Evolutionary conservation across 352 stramenopile genomes (phyloP).

Genomic region (Salisapilia sapeloensis): DNA sequence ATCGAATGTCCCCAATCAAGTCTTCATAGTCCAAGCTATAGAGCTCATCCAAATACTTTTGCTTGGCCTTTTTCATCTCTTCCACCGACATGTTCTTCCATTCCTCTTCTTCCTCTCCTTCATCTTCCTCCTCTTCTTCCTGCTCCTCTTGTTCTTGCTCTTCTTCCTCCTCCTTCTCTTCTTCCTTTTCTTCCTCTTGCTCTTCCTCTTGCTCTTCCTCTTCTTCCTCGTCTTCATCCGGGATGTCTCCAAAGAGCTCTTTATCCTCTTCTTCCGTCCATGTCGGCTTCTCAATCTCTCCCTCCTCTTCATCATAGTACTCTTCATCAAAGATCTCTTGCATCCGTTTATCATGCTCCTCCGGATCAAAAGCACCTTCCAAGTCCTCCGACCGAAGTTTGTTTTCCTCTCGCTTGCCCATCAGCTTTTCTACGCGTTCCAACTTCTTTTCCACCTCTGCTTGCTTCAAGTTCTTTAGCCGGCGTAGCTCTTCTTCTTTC

Average conservation of each 20-base stretch:
- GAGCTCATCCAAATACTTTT: slow-evolving; percentile 92
- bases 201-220: slow-evolving; percentile 16
- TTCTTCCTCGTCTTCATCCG: slow-evolving; percentile 28
- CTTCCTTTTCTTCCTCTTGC: slow-evolving; percentile 10
- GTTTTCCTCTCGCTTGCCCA: slow-evolving; percentile 41
- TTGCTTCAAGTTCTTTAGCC: slow-evolving; percentile 97
- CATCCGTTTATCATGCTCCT: slow-evolving; percentile 95
- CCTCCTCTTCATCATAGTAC: slow-evolving; percentile 86
- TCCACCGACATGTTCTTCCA: slow-evolving; percentile 27
- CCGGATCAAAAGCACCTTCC: slow-evolving; percentile 93
- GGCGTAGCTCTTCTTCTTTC: slow-evolving; percentile 93
- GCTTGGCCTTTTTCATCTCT: slow-evolving; percentile 66
- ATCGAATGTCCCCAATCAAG: slow-evolving; percentile 94
- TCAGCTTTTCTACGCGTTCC: slow-evolving; percentile 79
- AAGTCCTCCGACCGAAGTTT: slow-evolving; percentile 45
- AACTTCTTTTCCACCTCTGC: slow-evolving; percentile 91
- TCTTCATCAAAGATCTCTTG: slow-evolving; percentile 93
- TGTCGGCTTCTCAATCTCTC: slow-evolving; percentile 47
- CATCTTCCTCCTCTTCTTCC: slow-evolving; percentile 28
- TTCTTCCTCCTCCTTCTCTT: slow-evolving; percentile 3
- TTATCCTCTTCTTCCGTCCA: slow-evolving; percentile 79
- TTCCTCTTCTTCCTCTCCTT: slow-evolving; percentile 19
- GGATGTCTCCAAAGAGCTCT: slow-evolving; percentile 55
- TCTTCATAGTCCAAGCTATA: slow-evolving; percentile 99
- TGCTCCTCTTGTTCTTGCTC: slow-evolving; percentile 14